Base-by-base conservation (phyloP, 2,329 filamentous ascomycete species). In the Aschersonia sp. region DNA sequence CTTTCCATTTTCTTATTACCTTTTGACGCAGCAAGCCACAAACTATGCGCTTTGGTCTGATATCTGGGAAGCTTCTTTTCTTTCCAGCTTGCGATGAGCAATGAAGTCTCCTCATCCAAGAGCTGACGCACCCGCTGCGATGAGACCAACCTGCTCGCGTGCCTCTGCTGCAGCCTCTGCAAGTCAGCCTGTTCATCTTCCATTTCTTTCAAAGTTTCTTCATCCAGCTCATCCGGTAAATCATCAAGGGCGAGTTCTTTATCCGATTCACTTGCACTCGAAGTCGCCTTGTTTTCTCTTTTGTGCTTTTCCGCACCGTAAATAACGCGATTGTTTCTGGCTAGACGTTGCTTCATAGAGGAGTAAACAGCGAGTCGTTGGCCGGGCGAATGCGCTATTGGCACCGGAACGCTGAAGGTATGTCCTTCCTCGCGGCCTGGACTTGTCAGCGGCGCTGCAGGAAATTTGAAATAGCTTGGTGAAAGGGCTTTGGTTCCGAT, bases 171-270 rank as follows among this genome's bases (percentile, higher is more conserved):
- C 35, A 12, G 12, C 35, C 35, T 38, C 35, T 4, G 35, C 35
- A 49, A 29, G 54, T 55, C 9, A 29, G 48, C 32, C 38, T 51
- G 35, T 47, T 67, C 63, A 41, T 65, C 62, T 44, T 81, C 71
- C 7, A 85, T 82, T 56, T 85, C 82, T 43, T 63, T 64, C 67
- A 72, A 74, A 0, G 77, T 82, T 38, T 76, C 71, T 9, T 73
- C 67, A 54, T 85, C 80, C 3, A 57, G 48, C 3, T 56, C 56
- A 4, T 61, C 58, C 5, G 59, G 52, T 3, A 64, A 43, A 40
- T 62, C 59, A n/a, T 54, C 53, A 5, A 62, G 47, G 51, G 73
- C 76, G 31, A 73, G 67, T 3, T 71, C 70, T 6, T 72, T 61
- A 45, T 68, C 61, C 5, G 54, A 58, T 35, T 56, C 51, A 10